phyloP scores from a whole-genome alignment of 257 asterid species.

The Parsonsia alboflavescens region DNA sequence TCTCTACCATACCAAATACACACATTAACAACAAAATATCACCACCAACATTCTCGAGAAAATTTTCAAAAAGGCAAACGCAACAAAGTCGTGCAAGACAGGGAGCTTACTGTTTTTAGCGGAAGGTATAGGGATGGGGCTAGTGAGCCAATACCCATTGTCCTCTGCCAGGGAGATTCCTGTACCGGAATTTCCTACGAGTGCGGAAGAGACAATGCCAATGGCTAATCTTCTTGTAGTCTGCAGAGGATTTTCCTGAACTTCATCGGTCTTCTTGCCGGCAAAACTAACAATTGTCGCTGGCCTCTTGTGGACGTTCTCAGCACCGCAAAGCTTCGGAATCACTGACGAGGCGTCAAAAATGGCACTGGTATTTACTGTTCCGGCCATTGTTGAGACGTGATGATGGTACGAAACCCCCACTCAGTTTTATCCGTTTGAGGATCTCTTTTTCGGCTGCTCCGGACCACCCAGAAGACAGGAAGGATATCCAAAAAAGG shows the following conservation, averaged over 20 bases:
- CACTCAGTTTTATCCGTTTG: neutral
- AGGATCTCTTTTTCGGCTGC: neutral
- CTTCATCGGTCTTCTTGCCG: conserved; percentile 22
- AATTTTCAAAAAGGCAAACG: no score
- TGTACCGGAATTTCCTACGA: conserved; percentile 27
- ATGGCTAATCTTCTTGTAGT: conserved; percentile 42
- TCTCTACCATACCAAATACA: conserved; percentile 32
- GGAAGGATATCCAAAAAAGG: conserved; percentile 13
- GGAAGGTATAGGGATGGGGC: conserved; percentile 52
- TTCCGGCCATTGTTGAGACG: conserved; percentile 36
- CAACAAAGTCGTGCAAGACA: neutral
- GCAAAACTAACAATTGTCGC: conserved; percentile 15
- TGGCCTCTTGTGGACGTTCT: conserved; percentile 18
- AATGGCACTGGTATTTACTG: conserved; percentile 32
- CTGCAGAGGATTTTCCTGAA: conserved; percentile 19
- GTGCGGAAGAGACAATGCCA: conserved; percentile 41
- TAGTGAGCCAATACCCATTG: conserved; percentile 59
- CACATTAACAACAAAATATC: neutral
- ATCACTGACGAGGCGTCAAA: conserved; percentile 34
- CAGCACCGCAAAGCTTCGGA: conserved; percentile 21
- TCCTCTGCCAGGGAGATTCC: conserved; percentile 49
- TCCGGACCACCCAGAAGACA: conserved; percentile 16
- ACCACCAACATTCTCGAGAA: no score
- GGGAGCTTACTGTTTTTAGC: conserved; percentile 44
- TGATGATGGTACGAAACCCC: neutral